A percentile compares a stretch with the other conserved stretches of the same genome.
Evolutionary conservation across 495 filamentous ascomycete genomes (phyloP).

Genomic region (Tuber borchii): DNA sequence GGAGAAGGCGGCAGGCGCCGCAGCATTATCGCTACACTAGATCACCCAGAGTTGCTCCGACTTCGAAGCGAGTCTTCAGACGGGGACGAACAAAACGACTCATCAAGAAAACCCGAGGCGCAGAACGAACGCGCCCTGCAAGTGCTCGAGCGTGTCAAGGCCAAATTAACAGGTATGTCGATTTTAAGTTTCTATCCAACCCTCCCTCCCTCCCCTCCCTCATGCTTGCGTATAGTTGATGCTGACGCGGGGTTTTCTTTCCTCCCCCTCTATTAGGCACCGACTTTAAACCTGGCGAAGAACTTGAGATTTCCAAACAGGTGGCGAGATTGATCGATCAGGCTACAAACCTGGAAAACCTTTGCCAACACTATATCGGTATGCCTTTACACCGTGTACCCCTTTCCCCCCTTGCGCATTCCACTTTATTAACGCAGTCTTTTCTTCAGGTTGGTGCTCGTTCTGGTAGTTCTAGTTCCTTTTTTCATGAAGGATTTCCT

Average conservation of each 20-base stretch:
- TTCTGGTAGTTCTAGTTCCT: conserved; percentile 31
- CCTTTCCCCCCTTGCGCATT: neutral
- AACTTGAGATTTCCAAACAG: conserved; percentile 78
- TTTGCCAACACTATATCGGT: conserved; percentile 98
- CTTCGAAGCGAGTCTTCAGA: conserved; percentile 28
- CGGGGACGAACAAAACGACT: conserved; percentile 35
- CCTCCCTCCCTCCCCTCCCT: neutral
- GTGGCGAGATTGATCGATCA: conserved; percentile 91
- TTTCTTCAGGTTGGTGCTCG: conserved; percentile 37
- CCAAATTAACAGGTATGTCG: conserved; percentile 70
- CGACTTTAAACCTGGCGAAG: conserved; percentile 63
- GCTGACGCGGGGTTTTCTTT: neutral
- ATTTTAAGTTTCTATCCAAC: neutral
- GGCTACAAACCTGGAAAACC: conserved; percentile 91
- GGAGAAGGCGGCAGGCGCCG: conserved; percentile 28
- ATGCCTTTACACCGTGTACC: neutral
- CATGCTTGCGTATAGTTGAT: neutral
- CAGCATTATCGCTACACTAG: conserved; percentile 30
- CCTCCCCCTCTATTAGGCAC: conserved; percentile 25
- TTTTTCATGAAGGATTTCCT: neutral
- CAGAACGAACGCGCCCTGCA: conserved; percentile 91
- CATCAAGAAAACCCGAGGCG: conserved; percentile 55
- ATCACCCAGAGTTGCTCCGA: conserved; percentile 27
- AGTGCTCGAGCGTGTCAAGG: conserved; percentile 82
- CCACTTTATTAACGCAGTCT: neutral